phyloP scores from a whole-genome alignment of 306 rosid species.

The Clitoria ternatea region DNA sequence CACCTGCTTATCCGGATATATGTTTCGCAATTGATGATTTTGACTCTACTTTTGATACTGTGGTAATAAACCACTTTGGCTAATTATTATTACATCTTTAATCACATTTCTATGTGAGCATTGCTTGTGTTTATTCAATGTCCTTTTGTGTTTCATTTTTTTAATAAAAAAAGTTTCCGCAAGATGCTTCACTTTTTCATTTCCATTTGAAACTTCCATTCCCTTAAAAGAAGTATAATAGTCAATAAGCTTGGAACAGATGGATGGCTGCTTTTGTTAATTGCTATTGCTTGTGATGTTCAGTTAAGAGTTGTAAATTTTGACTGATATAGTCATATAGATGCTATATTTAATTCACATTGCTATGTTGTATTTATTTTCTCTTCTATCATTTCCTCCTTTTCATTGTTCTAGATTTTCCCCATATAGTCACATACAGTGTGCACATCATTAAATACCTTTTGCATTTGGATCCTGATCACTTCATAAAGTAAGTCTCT shows the following conservation, averaged over 20 bases:
- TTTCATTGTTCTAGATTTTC: slow-evolving; percentile 22
- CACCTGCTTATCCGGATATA: slow-evolving; percentile 98
- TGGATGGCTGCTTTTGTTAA: slow-evolving; percentile 14
- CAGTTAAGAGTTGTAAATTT: background rate
- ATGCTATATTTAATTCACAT: slow-evolving; percentile 5
- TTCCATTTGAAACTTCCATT: background rate
- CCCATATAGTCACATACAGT: slow-evolving; percentile 19
- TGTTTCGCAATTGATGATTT: slow-evolving; percentile 97
- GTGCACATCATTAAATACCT: background rate
- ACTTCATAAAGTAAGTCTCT: slow-evolving; percentile 13
- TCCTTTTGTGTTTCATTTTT: slow-evolving; percentile 17
- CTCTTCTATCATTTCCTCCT: background rate
- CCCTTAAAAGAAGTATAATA: background rate
- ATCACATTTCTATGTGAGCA: background rate
- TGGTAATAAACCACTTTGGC: slow-evolving; percentile 56
- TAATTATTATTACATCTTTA: slow-evolving; percentile 13
- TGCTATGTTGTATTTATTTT: slow-evolving; percentile 19
- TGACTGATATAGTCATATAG: background rate
- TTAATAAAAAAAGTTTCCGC: too few relatives aligned
- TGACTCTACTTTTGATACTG: slow-evolving; percentile 97
- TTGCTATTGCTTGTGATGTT: background rate
- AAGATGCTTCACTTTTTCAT: background rate
- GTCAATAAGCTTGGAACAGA: too few relatives aligned
- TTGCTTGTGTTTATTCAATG: background rate
- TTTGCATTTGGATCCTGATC: slow-evolving; percentile 12